Base-by-base conservation (phyloP, 306 rosid species). In the Psophocarpus tetragonolobus region DNA sequence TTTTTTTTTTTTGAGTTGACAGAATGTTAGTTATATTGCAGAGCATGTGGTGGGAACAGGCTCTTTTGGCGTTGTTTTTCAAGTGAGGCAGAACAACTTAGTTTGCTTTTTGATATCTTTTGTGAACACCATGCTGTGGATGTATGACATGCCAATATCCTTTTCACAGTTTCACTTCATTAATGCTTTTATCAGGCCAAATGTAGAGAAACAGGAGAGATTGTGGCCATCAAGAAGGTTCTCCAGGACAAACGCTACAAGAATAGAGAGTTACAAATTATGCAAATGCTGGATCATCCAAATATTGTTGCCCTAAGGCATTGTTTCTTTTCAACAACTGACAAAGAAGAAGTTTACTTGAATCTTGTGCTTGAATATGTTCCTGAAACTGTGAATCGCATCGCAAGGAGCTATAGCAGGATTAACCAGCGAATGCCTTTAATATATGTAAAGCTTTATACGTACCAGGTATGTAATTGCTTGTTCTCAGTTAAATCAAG, bases 241-340 rank as follows among this genome's bases (percentile, higher is more conserved):
- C 96, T 95, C 72, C 99, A 95, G 83, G 99, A 95, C 90, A 92
- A 91, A 89, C 95, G 99, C 71, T 95, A 92, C 90, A 95, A 92
- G 85, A 95, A 95, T 78, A 88, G 99, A 85, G 99, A 95, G 82
- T 81, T 95, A 68, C 99, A 95, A 77, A 95, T 95, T 77, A 95
- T 95, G 99, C 97, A 95, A 83, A 92, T 95, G 99, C 87, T 95
- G 87, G 97, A 95, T 83, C 99, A 95, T 85, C 99, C 99, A 42
- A 92, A 95, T 74, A 85, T 95, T 67, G 99, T 95, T 48, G 89
- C 94, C 73, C 90, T 95, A 8, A 92, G 88, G 78, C 99, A 95
- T 82, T 90, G 92, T 75, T 95, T 95, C 94, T 91, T 73, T 82
- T 95, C 99, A 36, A 92, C 97, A 3, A 95, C 96, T 0, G 97